phyloP scores from a whole-genome alignment of 1,139 yeast species.

The Pichia norvegensis region DNA sequence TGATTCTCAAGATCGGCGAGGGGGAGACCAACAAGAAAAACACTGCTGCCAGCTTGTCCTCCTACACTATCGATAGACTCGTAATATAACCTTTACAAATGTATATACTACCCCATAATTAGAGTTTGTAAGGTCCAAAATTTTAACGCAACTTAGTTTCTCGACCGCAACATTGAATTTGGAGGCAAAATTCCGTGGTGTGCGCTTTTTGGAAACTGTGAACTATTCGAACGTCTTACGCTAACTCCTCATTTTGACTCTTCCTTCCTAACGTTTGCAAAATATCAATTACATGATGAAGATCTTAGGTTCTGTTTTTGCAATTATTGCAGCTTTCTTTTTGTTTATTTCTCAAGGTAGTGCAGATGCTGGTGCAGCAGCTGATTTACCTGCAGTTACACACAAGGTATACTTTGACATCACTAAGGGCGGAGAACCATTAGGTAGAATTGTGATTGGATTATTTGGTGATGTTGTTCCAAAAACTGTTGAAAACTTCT shows the following conservation, averaged over 20 bases:
- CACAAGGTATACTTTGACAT: conserved; percentile 81
- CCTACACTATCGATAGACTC: conserved; percentile 46
- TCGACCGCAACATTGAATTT: no score
- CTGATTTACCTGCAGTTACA: conserved; percentile 53
- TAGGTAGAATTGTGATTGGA: conserved; percentile 52
- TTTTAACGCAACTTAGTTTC: no score
- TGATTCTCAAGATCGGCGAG: conserved; percentile 32
- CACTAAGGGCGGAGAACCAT: conserved; percentile 64
- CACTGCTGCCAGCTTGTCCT: conserved; percentile 37
- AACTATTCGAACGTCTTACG: no score
- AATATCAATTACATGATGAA: conserved; percentile 22
- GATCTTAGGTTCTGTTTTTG: conserved; percentile 19
- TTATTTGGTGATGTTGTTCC: conserved; percentile 53
- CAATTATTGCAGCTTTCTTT: conserved; percentile 18
- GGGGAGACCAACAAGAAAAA: conserved; percentile 11
- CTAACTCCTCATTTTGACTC: no score
- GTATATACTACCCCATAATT: background rate
- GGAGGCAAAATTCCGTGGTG: no score
- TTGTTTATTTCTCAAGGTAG: conserved; percentile 18
- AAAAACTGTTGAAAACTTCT: conserved; percentile 51
- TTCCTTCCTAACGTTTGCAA: no score
- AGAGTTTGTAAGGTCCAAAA: background rate
- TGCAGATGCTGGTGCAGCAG: conserved; percentile 15
- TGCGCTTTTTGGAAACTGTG: no score
- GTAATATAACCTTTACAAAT: conserved; percentile 29